Conservation (phyloP, 306 rosid genomes). For the barrel medic (Medicago truncatula) region MtrunA17r5.0-ANR NC_053049.1:39054501-39055000, state of each 20-base stretch:
- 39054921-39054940: not conserved
- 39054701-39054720: constrained; percentile 48
- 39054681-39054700: not conserved
- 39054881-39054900: constrained; percentile 29
- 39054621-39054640: not conserved
- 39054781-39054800: constrained; percentile 45
- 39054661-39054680: too few relatives aligned
- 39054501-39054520: constrained; percentile 48
- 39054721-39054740: constrained; percentile 23
- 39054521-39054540: constrained; percentile 45
- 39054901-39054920: constrained; percentile 25
- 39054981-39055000: not conserved
- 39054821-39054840: constrained; percentile 58
- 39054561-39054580: constrained; percentile 7
- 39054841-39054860: constrained; percentile 48
- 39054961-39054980: not conserved
- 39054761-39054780: constrained; percentile 45
- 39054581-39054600: constrained; percentile 1
- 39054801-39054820: constrained; percentile 34
- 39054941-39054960: not conserved
- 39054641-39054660: too few relatives aligned
- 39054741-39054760: constrained; percentile 30
- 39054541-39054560: constrained; percentile 38
- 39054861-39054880: constrained; percentile 17
- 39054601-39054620: constrained; percentile 37